These are phyloP conservation scores for Xylaria sp. DNA, from an alignment of 2,329 filamentous ascomycete species.

Conservation along the genomic window DNA sequence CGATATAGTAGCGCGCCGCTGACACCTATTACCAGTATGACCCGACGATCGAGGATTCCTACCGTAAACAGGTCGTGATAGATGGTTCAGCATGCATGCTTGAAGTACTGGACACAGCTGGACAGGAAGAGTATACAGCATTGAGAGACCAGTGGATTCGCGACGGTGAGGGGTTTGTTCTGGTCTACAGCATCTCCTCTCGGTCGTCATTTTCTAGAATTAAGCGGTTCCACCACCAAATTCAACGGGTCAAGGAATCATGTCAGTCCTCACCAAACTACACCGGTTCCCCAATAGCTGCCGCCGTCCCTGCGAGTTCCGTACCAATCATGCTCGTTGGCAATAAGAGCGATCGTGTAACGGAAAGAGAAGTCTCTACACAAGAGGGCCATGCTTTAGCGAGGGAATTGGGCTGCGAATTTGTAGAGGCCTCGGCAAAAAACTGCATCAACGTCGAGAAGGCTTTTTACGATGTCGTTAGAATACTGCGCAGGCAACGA, in stretches of 20 bases:
- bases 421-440: conserved; percentile 95
- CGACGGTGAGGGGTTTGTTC: conserved; percentile 94
- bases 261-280: conserved; percentile 77
- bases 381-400: conserved; percentile 94
- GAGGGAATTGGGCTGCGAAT: conserved; percentile 91
- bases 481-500: conserved; percentile 84
- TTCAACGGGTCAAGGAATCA: conserved; percentile 95
- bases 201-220: conserved; percentile 94
- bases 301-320: conserved; percentile 64
- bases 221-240: conserved; percentile 94
- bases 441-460: conserved; percentile 99
- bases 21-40: conserved; percentile 65
- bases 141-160: conserved; percentile 98
- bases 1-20: conserved; percentile 18
- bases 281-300: conserved; percentile 72
- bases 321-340: conserved; percentile 98
- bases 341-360: conserved; percentile 97
- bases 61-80: conserved; percentile 89
- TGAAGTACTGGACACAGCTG: conserved; percentile 94
- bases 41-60: conserved; percentile 87
- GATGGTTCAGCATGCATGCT: conserved; percentile 96
- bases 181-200: conserved; percentile 98
- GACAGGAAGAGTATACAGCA: conserved; percentile 98
- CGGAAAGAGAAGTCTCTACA: conserved; percentile 93
- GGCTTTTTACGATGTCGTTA: conserved; percentile 96